Evolutionary conservation across 768 basidiomycete genomes (phyloP), one percentile per base, ranked within the genome.

Genomic region (Rhodotorula toruloides): DNA sequence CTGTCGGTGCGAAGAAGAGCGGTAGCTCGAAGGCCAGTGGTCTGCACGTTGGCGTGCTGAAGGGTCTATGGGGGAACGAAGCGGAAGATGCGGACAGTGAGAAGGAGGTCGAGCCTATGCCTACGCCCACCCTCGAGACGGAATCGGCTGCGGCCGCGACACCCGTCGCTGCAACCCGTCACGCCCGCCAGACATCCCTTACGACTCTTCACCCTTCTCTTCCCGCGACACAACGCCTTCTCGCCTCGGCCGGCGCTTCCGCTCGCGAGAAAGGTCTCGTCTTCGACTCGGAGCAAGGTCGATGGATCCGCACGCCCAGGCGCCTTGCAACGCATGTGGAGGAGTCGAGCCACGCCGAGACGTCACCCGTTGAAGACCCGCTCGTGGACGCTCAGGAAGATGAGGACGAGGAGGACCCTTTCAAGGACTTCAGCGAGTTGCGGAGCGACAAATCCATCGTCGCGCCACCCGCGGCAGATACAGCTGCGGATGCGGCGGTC

Each of bases 21-120:
- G 58, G 58, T 74, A 58, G 67, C 68, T 72, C 77, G 76, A 65
- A 74, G 79, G 58, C 14, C 81, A 79, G n/a, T n/a, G n/a, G n/a
- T n/a, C n/a, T n/a, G n/a, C n/a, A n/a, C n/a, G n/a, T n/a, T n/a
- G n/a, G n/a, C n/a, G n/a, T n/a, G n/a, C n/a, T 36, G 76, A 73
- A 79, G 42, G 37, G 61, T 12, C 40, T 55, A 42, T 59, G 49
- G 25, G 58, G 37, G 14, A 29, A 44, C 19, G 57, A 49, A 27
- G 63, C 56, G 39, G 62, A 57, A 12, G 46, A 44, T 13, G 57
- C 40, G 0, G 40, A 44, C 34, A 48, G 44, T 39, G 36, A 36
- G 32, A 17, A 52, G 44, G 48, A 58, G 58, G 43, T 31, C 22
- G 39, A 49, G 48, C 27, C n/a, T n/a, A n/a, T n/a, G n/a, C n/a